Evolutionary conservation across 73 alveolate genomes (phyloP), one percentile per base, ranked within the genome.

Genomic region (Uronychia binucleata): DNA sequence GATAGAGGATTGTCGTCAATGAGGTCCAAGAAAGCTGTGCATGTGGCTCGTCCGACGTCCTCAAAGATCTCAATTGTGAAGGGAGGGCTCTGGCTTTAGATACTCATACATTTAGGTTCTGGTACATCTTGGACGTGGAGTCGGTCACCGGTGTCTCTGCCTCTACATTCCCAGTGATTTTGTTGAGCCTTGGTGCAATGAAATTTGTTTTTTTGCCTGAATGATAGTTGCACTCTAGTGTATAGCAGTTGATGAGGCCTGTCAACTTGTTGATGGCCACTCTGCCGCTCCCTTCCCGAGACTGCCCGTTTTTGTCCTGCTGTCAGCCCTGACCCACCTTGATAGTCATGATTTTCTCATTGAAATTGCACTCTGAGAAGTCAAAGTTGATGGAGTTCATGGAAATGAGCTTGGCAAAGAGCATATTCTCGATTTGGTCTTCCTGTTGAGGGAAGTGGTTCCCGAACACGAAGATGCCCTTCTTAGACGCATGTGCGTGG

Each of bases 401-500:
- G 34, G 97, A 88, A 77, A 97, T 88, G 34, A 98, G 91, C 78
- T 92, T 94, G 31, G 99, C 97, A 57, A 91, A 95, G 33, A 97
- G 93, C 82, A 96, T 92, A 80, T 91, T 94, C 78, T 94, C 97
- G 14, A 97, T 94, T 81, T 95, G 92, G 0, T 81, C 29, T 27
- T 86, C 91, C 60, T 90, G 94, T 29, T 88, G 93, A 30, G 89
- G 91, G 81, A 96, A 86, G 0, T 96, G 88, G 88, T 98, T 98
- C 59, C 99, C 99, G 80, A 92, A 97, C 0, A 97, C 90, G 82
- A 97, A 98, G 75, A 95, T 91, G 0, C 99, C 99, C 28, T 94
- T 92, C 81, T 97, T 95, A 19, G 98, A 91, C 78, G 99, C 99
- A 86, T 98, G 99, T 25, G 99, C 99, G 86, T 98, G 99, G 79